Conservation (phyloP, 2,329 filamentous ascomycete genomes). For the Colletotrichum nymphaeae region DNA sequence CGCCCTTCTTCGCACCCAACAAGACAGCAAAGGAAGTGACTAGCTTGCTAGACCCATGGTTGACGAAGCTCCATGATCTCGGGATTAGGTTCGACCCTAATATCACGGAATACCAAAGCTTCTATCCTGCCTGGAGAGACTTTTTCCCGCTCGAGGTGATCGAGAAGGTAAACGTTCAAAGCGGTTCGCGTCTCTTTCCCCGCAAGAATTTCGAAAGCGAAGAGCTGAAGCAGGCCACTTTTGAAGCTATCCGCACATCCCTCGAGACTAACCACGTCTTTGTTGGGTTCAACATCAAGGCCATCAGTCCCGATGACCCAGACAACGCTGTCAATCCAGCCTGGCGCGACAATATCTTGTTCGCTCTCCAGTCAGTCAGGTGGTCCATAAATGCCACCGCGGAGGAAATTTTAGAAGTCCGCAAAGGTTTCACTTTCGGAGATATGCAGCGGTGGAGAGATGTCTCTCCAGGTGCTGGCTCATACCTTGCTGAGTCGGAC, state of each 20-base stretch:
- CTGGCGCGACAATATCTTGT: conserved; percentile 54
- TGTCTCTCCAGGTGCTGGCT: conserved; percentile 39
- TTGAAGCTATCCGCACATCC: conserved; percentile 18
- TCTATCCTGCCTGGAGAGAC: conserved; percentile 28
- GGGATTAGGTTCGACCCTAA: conserved; percentile 10
- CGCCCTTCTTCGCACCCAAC: conserved; percentile 33
- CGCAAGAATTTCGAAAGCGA: conserved; percentile 14
- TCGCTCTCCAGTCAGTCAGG: conserved; percentile 41
- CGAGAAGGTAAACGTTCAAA: conserved; percentile 23
- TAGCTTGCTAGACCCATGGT: conserved; percentile 15
- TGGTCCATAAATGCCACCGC: conserved; percentile 24
- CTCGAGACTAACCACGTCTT: conserved; percentile 21
- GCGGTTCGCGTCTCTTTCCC: conserved; percentile 17
- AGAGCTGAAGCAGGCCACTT: conserved; percentile 10
- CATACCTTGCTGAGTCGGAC: conserved; percentile 46
- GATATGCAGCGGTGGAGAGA: conserved; percentile 45
- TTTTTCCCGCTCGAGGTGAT: conserved; percentile 15
- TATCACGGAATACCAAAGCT: conserved; percentile 18
- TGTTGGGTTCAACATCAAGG: conserved; percentile 23
- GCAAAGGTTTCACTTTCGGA: conserved; percentile 44
- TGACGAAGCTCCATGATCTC: conserved; percentile 3
- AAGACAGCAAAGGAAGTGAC: conserved; percentile 19
- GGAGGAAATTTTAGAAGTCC: conserved; percentile 29
- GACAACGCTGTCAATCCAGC: conserved; percentile 55
- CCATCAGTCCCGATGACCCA: conserved; percentile 31